Base-by-base conservation (phyloP, 495 filamentous ascomycete species). In the Aspergillus nanangensis region DNA sequence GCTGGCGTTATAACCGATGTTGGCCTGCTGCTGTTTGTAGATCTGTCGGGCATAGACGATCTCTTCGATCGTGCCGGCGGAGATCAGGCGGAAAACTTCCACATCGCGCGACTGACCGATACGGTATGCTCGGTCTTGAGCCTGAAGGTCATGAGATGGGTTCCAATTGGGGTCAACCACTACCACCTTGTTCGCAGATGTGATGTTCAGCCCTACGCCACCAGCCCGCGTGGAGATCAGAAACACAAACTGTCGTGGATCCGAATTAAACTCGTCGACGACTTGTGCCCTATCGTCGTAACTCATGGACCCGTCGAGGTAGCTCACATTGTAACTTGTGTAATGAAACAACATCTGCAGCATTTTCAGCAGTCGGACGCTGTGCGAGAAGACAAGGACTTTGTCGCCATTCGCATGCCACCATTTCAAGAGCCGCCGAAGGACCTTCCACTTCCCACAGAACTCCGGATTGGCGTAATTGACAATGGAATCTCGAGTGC, bases 121-220 rank as follows among this genome's bases (percentile, higher is more conserved):
- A 13, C 93, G 84, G 61, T 97, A 98, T 9, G 94, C 93, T 15
- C 93, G 85, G 58, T 98, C 93, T 66, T 98, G 93, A 0, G 93
- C 93, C 66, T 98, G 93, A 2, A 97, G 77, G 55, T 98, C 91
- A 52, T 90, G 87, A 15, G 87, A 78, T 3, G 93, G 93, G 48
- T 98, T 98, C 93, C 93, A 98, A 57, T 96, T 95, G 0, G 93
- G 93, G 59, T 98, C 93, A 31, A 96, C 86, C 27, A 98, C 88
- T 15, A 98, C 93, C 8, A 98, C 92, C 64, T 97, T 97, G 69
- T 98, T 98, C 9, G 93, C 93, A 0, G 88, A 92, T 3, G 93
- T 96, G 61, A 98, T 98, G 58, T 98, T 98, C 8, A 97, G 71
- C 0, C 91, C 92, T 4, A 87, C 78, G 19, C 92, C 92, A 22